These are phyloP conservation scores for Thozetella sp. DNA, from an alignment of 495 filamentous ascomycete genomes.

Conservation along the genomic window DNA sequence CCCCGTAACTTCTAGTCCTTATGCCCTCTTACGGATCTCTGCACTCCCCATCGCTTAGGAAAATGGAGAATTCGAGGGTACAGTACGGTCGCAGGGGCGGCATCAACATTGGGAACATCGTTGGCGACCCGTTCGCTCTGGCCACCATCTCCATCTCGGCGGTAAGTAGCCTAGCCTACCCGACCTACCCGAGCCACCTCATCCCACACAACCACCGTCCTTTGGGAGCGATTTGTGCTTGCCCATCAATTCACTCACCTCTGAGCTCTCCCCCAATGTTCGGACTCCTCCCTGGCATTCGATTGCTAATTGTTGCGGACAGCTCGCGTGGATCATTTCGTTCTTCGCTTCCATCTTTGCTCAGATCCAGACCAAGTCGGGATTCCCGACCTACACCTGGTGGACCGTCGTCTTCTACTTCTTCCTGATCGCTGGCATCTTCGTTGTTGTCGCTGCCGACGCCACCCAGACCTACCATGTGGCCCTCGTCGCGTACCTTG, in stretches of 20 bases:
- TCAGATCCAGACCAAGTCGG: constrained; percentile 36
- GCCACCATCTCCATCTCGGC: constrained; percentile 90
- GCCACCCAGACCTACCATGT: constrained; percentile 85
- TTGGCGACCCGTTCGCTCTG: constrained; percentile 95
- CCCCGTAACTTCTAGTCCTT: constrained; percentile 28
- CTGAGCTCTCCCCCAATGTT: not conserved
- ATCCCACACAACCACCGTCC: no score
- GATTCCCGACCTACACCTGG: constrained; percentile 87
- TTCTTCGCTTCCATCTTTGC: constrained; percentile 85
- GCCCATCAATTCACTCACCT: not conserved
- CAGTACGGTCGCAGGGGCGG: constrained; percentile 57
- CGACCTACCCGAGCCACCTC: not conserved
- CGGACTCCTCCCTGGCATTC: not conserved
- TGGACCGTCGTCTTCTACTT: constrained; percentile 87
- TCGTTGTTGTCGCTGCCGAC: constrained; percentile 79
- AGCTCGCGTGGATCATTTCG: constrained; percentile 94
- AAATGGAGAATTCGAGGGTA: constrained; percentile 72
- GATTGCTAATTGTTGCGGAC: constrained; percentile 22
- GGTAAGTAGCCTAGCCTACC: constrained; percentile 54
- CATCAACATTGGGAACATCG: constrained; percentile 82
- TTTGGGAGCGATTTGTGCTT: no score
- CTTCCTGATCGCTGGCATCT: constrained; percentile 76
- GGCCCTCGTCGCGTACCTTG: constrained; percentile 87
- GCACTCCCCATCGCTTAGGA: constrained; percentile 73
- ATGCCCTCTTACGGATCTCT: constrained; percentile 78